Percentiles rank a stretch among this genome's conserved stretches.
These are phyloP conservation scores for Saksenaea vasiformis DNA, from an alignment of 371 early-diverging fungal genomes.

Conservation along the genomic window DNA sequence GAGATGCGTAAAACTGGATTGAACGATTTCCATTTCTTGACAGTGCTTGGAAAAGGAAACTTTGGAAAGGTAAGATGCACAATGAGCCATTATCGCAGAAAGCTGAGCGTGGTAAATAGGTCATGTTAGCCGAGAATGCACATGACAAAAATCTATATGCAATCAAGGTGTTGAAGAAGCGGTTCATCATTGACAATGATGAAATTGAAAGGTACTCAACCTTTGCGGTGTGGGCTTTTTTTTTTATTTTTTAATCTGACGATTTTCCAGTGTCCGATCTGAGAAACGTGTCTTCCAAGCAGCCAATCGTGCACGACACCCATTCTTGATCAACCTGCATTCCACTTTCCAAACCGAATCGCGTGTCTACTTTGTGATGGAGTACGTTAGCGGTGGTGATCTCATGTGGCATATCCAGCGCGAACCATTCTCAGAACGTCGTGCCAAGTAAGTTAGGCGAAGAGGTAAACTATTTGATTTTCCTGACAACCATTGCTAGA, in stretches of 20 bases:
- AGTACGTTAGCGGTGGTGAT: conserved; percentile 99
- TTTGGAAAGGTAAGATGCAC: conserved; percentile 88
- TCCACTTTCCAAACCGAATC: conserved; percentile 95
- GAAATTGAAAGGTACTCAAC: conserved; percentile 78
- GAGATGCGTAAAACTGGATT: conserved; percentile 37
- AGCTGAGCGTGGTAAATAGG: conserved; percentile 39
- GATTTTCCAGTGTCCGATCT: conserved; percentile 69
- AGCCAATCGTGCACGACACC: conserved; percentile 88
- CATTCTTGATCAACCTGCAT: conserved; percentile 97
- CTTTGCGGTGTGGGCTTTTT: not conserved
- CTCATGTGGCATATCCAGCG: conserved; percentile 97
- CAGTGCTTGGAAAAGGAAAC: conserved; percentile 96
- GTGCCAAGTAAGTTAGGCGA: conserved; percentile 67
- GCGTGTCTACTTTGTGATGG: conserved; percentile 98
- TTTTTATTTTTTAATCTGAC: not conserved
- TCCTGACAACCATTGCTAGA: conserved; percentile 13
- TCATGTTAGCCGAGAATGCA: conserved; percentile 96
- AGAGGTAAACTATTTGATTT: not conserved
- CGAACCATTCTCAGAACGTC: conserved; percentile 82
- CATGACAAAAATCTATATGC: conserved; percentile 83
- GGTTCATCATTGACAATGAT: conserved; percentile 91
- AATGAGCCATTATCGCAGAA: not conserved
- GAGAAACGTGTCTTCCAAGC: conserved; percentile 95
- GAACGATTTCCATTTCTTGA: conserved; percentile 90
- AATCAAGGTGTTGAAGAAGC: conserved; percentile 98